Conservation (phyloP, 106 monocot genomes). For the Dendrobium nobile region DNA sequence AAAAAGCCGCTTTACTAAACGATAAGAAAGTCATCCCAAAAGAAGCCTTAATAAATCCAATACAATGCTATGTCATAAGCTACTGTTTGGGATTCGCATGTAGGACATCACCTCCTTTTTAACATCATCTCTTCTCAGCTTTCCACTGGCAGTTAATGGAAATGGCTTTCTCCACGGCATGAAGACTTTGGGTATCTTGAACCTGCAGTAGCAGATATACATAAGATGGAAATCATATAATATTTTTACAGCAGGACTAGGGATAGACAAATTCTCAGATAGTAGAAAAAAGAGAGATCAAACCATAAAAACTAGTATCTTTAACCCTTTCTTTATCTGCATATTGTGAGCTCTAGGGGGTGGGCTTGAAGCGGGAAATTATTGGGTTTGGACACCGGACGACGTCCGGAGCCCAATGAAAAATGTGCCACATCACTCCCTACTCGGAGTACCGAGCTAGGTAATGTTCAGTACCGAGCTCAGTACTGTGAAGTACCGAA, state of each 20-base stretch:
- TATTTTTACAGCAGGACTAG: not conserved
- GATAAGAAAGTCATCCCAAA: too few species aligned
- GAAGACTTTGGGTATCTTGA: constrained; percentile 69
- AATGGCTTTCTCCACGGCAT: constrained; percentile 59
- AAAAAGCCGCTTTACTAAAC: too few species aligned
- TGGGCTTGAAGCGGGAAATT: too few species aligned
- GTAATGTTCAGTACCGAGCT: too few species aligned
- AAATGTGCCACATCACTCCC: too few species aligned
- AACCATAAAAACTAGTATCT: not conserved
- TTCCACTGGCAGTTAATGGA: constrained; percentile 70
- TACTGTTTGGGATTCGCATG: constrained; percentile 31
- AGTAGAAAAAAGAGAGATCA: not conserved
- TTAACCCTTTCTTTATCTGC: too few species aligned
- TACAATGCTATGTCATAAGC: constrained; percentile 23
- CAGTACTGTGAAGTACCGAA: too few species aligned
- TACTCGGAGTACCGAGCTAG: too few species aligned
- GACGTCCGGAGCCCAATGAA: too few species aligned
- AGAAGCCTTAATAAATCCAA: too few species aligned
- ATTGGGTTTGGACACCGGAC: too few species aligned
- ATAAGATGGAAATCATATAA: not conserved
- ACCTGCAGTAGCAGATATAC: constrained; percentile 33
- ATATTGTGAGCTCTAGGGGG: too few species aligned
- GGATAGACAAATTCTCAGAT: not conserved
- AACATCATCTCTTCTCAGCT: constrained; percentile 75
- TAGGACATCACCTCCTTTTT: constrained; percentile 43